A percentile compares a stretch with the other conserved stretches of the same genome.
These are phyloP conservation scores for Monosporozyma siamensis DNA, from an alignment of 805 yeast genomes.

Conservation along the genomic window DNA sequence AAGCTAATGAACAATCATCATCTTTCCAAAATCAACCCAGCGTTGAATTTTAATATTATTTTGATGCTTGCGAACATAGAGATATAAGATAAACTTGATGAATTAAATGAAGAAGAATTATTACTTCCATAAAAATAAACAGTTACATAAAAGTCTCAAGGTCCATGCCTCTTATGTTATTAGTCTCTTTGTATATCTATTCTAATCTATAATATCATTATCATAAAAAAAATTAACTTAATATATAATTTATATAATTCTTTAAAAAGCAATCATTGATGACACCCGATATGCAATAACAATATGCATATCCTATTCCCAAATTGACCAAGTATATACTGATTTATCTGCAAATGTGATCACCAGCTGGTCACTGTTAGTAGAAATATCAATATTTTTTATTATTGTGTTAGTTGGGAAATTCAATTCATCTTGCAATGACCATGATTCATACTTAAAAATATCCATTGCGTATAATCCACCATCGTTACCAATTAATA, in stretches of 20 bases:
- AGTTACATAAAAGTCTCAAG: too few species aligned
- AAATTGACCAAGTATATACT: background rate
- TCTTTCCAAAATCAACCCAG: conserved; percentile 1
- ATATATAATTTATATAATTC: background rate
- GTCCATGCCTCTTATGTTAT: background rate
- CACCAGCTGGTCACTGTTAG: conserved; percentile 7
- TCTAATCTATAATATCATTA: background rate
- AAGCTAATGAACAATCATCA: background rate
- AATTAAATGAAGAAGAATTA: too few species aligned
- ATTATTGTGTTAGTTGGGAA: conserved; percentile 23
- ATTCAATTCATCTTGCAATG: conserved; percentile 29
- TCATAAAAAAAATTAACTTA: background rate
- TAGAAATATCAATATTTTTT: conserved; percentile 18
- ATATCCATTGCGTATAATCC: conserved; percentile 26
- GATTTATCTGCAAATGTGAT: conserved; percentile 5
- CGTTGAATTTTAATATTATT: conserved; percentile 8
- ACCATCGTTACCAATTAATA: conserved; percentile 21
- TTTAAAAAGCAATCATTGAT: too few species aligned
- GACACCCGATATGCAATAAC: too few species aligned
- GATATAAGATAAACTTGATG: too few species aligned
- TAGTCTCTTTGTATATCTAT: background rate
- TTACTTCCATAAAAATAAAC: too few species aligned
- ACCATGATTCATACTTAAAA: conserved; percentile 23
- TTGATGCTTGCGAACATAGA: background rate
- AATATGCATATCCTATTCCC: too few species aligned